phyloP scores from a whole-genome alignment of 2,329 filamentous ascomycete genomes.

The Venturia effusa region DNA sequence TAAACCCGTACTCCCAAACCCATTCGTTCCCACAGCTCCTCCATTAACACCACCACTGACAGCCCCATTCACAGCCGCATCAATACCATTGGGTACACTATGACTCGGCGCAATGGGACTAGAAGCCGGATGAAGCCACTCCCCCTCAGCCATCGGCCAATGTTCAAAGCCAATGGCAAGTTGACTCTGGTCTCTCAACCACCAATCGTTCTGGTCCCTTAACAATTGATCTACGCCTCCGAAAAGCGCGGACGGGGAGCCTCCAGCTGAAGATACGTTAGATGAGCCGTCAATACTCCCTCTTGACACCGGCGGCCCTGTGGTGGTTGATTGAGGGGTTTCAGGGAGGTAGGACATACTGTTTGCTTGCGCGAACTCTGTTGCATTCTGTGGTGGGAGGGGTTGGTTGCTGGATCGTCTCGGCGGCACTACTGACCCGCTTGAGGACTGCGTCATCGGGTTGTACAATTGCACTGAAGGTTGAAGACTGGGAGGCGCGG shows the following conservation, averaged over 20 bases:
- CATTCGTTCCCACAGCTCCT: slow-evolving; percentile 11
- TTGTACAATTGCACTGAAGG: background rate
- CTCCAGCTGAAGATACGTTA: slow-evolving; percentile 18
- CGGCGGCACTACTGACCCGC: background rate
- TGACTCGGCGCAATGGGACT: slow-evolving; percentile 12
- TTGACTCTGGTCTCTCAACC: slow-evolving; percentile 50
- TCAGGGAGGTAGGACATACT: slow-evolving; percentile 15
- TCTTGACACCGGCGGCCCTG: slow-evolving; percentile 12
- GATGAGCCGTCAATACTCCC: slow-evolving; percentile 16
- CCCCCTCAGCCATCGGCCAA: slow-evolving; percentile 31
- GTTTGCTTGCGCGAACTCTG: slow-evolving; percentile 15
- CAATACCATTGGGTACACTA: background rate
- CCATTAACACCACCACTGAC: slow-evolving; percentile 8
- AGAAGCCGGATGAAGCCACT: slow-evolving; percentile 2
- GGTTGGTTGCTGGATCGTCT: slow-evolving; percentile 12
- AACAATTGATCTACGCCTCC: slow-evolving; percentile 50
- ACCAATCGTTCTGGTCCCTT: slow-evolving; percentile 51
- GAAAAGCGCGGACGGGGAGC: slow-evolving; percentile 43
- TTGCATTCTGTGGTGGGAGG: slow-evolving; percentile 18
- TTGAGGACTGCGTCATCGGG: slow-evolving; percentile 11
- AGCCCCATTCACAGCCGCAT: slow-evolving; percentile 10
- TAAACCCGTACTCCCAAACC: slow-evolving; percentile 19
- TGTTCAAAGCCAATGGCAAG: slow-evolving; percentile 52
- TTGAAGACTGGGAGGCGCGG: background rate
- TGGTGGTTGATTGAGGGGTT: slow-evolving; percentile 6